A percentile compares a stretch with the other conserved stretches of the same genome.
Evolutionary conservation across 441 rosid genomes (phyloP).

Genomic region (Adansonia grandidieri): DNA sequence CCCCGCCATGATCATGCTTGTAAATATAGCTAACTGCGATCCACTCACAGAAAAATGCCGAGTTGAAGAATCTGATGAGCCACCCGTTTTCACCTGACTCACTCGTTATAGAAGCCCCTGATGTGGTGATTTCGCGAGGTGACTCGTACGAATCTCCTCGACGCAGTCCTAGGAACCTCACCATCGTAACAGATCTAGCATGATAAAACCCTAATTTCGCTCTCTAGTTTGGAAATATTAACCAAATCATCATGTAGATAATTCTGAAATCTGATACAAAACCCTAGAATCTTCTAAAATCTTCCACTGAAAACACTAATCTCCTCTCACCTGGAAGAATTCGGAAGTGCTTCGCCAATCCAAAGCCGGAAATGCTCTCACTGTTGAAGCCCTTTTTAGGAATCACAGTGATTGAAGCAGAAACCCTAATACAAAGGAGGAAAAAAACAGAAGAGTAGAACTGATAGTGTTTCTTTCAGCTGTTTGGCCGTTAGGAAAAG

Average conservation of each 20-base stretch:
- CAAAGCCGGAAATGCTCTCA: constrained; percentile 31
- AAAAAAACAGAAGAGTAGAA: constrained; percentile 20
- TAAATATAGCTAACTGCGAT: constrained; percentile 97
- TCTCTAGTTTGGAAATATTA: constrained; percentile 4
- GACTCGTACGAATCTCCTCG: too few species aligned
- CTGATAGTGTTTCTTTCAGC: constrained; percentile 10
- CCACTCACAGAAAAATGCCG: constrained; percentile 99
- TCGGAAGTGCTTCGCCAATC: constrained; percentile 34
- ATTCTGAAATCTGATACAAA: constrained; percentile 31
- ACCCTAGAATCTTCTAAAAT: constrained; percentile 47
- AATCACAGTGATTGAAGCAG: constrained; percentile 33
- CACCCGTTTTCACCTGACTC: constrained; percentile 94
- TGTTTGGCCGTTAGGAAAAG: constrained; percentile 17
- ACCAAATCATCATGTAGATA: constrained; percentile 30
- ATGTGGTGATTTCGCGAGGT: constrained; percentile 67
- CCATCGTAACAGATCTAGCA: constrained; percentile 64
- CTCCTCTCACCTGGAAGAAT: constrained; percentile 24
- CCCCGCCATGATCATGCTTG: constrained; percentile 93
- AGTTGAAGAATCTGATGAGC: constrained; percentile 97
- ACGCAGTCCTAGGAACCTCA: constrained; percentile 39
- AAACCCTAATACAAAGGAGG: constrained; percentile 38
- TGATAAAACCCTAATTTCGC: constrained; percentile 43
- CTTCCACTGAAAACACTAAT: constrained; percentile 41
- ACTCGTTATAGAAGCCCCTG: constrained; percentile 56
- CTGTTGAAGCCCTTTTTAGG: constrained; percentile 19